Conservation (phyloP, 768 basidiomycete species). For the Galerina sulciceps region DNA sequence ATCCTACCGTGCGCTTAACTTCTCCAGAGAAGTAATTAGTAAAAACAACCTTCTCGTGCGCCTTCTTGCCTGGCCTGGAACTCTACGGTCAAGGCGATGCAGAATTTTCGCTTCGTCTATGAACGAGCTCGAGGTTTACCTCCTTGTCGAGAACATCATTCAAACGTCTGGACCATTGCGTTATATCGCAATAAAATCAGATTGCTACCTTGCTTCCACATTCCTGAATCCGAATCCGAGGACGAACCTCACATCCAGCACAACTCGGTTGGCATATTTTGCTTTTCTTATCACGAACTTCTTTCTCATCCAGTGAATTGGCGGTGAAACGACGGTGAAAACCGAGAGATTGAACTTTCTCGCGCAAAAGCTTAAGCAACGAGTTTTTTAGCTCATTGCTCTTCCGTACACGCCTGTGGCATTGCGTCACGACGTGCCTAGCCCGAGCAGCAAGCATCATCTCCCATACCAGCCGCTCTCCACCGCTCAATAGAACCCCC, state of each 20-base stretch:
- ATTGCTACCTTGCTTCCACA: constrained; percentile 1
- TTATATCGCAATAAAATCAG: neutral
- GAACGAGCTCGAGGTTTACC: neutral
- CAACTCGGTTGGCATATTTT: neutral
- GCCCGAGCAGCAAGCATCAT: too few species aligned
- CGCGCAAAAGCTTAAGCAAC: neutral
- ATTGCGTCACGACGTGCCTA: neutral
- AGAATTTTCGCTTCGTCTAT: neutral
- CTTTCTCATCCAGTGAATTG: constrained; percentile 1
- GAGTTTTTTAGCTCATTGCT: neutral
- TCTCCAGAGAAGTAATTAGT: neutral
- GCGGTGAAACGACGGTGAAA: neutral
- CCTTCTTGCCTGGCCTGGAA: constrained; percentile 12
- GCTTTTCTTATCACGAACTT: neutral
- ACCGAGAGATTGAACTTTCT: neutral
- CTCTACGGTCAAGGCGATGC: constrained; percentile 1
- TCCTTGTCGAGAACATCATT: neutral
- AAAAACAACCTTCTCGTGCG: neutral
- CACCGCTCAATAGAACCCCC: too few species aligned
- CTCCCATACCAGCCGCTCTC: too few species aligned
- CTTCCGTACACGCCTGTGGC: neutral
- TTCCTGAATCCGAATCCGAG: constrained; percentile 16
- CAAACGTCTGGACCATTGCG: neutral
- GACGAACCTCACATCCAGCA: constrained; percentile 8
- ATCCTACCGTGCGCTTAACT: constrained; percentile 1